phyloP scores from a whole-genome alignment of 306 rosid species.

The Malus sylvestris region DNA sequence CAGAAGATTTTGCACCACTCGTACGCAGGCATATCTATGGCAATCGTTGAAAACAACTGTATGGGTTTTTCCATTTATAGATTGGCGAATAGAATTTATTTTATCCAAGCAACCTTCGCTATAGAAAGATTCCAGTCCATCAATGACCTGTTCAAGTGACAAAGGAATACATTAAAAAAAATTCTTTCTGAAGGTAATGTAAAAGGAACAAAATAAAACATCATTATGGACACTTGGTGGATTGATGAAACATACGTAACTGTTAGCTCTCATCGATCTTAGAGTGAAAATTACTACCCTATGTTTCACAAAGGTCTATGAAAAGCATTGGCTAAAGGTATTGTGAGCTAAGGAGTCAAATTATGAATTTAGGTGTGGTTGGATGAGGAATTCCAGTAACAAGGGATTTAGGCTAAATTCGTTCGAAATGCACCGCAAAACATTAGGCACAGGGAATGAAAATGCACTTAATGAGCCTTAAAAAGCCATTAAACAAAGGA shows the following conservation, averaged over 20 bases:
- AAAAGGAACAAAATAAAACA: neutral
- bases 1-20: slow-evolving; percentile 48
- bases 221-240: neutral
- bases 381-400: too few relatives aligned
- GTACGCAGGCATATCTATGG: slow-evolving; percentile 28
- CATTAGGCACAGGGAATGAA: too few relatives aligned
- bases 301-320: neutral
- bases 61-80: slow-evolving; percentile 38
- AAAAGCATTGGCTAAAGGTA: neutral
- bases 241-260: neutral
- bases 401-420: too few relatives aligned
- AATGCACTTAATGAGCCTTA: too few relatives aligned
- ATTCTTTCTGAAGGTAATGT: neutral
- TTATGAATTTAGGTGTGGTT: neutral
- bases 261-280: neutral
- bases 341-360: neutral
- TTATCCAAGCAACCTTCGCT: slow-evolving; percentile 40
- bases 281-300: neutral
- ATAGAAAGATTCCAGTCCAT: slow-evolving; percentile 51
- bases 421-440: too few relatives aligned
- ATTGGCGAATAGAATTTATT: slow-evolving; percentile 43
- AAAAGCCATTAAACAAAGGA: too few relatives aligned
- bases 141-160: slow-evolving; percentile 53
- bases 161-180: slow-evolving; percentile 12
- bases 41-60: slow-evolving; percentile 64